Evolutionary conservation across 148 eudicot genomes (phyloP), one percentile per base, ranked within the genome.

Genomic region (Cornus kousa): DNA sequence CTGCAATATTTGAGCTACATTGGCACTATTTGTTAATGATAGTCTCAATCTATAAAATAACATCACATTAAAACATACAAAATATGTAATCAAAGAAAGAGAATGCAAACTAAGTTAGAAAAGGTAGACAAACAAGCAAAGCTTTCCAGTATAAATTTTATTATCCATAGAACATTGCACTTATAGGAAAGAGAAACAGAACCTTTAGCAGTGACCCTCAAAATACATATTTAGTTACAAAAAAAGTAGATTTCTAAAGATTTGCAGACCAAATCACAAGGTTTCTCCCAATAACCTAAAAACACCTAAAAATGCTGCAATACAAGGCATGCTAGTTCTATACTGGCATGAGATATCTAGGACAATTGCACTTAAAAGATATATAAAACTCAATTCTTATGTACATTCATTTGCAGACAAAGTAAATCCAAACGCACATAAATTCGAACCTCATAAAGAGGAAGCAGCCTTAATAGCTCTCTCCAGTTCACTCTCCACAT

Each of bases 381-480:
- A 19, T 13, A 20, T 20, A 7, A 28, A 46, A 67, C 28, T 31
- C 43, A 28, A 22, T 67, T 43, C 13, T 7, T 67, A 67, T 76
- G 13, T 67, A 76, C 79, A 76, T 23, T 10, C 79, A 76, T 31
- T 9, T 12, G 79, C 64, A 40, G 59, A 43, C 24, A 24, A 67
- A 9, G 23, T 35, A 28, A 76, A 35, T 5, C 9, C 31, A 67
- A 76, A 16, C 32, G 0, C 11, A 17, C 4, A 35, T 14, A 40
- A 65, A 19, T 62, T 68, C 77, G 17, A 79, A 85, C 87, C 88
- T 89, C 76, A 79, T 79, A 50, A 81, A 50, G 91, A 74, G 20
- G 97, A 81, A 82, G 96, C 97, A 73, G 91, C 95, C 88, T 80
- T 88, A 33, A 95, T 91, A 33, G 97, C 98, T 84, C 83, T 90